Percentiles rank a stretch among this genome's conserved stretches.
Conservation (phyloP, 345 rosid species). For the Citrus inodora region DNA sequence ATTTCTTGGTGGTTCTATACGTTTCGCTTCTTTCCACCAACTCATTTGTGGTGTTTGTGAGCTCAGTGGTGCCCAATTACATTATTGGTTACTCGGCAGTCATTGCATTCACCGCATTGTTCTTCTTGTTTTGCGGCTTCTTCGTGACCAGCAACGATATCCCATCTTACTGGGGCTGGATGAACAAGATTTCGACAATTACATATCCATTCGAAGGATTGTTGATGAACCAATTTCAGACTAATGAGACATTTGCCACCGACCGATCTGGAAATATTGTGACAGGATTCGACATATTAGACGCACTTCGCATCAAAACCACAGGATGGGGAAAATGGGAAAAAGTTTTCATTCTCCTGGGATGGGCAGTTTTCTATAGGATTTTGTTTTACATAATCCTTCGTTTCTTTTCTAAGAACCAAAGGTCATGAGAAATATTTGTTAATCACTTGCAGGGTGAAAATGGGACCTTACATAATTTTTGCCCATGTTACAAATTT, state of each 20-base stretch:
- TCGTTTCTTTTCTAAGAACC: slow-evolving; percentile 61
- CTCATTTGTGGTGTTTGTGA: slow-evolving; percentile 67
- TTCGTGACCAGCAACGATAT: slow-evolving; percentile 53
- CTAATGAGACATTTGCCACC: slow-evolving; percentile 12
- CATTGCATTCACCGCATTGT: slow-evolving; percentile 63
- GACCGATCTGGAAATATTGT: background rate
- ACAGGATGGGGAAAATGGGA: slow-evolving; percentile 40
- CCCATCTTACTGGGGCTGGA: slow-evolving; percentile 56
- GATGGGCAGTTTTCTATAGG: slow-evolving; percentile 63
- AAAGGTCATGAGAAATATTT: slow-evolving; percentile 34
- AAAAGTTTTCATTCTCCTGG: slow-evolving; percentile 44
- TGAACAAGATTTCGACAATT: slow-evolving; percentile 72
- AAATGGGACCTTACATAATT: background rate
- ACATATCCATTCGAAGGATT: slow-evolving; percentile 67
- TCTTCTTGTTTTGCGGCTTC: slow-evolving; percentile 69
- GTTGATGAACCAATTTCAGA: slow-evolving; percentile 61
- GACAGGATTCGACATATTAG: slow-evolving; percentile 31
- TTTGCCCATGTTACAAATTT: background rate
- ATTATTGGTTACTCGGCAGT: slow-evolving; percentile 64
- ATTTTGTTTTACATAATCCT: slow-evolving; percentile 48
- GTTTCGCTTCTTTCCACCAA: slow-evolving; percentile 63
- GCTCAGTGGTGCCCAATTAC: slow-evolving; percentile 65
- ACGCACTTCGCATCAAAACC: slow-evolving; percentile 28
- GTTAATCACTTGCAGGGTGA: background rate
- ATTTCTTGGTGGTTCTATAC: slow-evolving; percentile 55